phyloP scores from a whole-genome alignment of 257 asterid genomes.

The Nicotiana tabacum region DNA sequence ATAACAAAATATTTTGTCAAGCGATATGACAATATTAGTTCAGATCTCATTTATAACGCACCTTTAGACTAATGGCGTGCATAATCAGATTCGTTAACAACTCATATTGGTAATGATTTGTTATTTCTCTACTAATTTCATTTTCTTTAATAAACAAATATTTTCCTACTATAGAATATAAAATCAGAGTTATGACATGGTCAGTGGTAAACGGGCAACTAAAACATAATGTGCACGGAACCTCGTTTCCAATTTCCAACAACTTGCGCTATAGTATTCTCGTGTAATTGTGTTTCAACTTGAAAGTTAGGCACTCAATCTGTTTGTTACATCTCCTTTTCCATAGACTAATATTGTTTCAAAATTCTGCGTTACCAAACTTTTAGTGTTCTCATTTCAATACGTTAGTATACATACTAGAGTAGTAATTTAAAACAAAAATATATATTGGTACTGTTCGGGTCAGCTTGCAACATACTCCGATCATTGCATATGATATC shows the following conservation, averaged over 20 bases:
- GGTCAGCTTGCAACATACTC: too few relatives aligned
- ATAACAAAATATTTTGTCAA: not conserved
- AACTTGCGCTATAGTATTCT: not conserved
- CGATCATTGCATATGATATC: too few relatives aligned
- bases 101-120: not conserved
- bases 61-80: not conserved
- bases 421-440: too few relatives aligned
- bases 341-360: not conserved
- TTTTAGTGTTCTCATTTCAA: not conserved
- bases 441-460: too few relatives aligned
- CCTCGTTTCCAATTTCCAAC: not conserved
- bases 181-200: not conserved
- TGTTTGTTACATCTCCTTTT: conserved; percentile 3
- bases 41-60: not conserved
- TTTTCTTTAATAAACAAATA: not conserved
- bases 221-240: not conserved
- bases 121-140: not conserved
- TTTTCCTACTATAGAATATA: not conserved
- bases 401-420: too few relatives aligned
- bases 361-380: not conserved
- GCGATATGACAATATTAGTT: not conserved
- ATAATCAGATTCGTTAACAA: not conserved
- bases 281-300: not conserved
- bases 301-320: not conserved
- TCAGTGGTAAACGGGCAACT: conserved; percentile 3